These are phyloP conservation scores for Mycena rosella DNA, from an alignment of 768 basidiomycete genomes.

Conservation along the genomic window DNA sequence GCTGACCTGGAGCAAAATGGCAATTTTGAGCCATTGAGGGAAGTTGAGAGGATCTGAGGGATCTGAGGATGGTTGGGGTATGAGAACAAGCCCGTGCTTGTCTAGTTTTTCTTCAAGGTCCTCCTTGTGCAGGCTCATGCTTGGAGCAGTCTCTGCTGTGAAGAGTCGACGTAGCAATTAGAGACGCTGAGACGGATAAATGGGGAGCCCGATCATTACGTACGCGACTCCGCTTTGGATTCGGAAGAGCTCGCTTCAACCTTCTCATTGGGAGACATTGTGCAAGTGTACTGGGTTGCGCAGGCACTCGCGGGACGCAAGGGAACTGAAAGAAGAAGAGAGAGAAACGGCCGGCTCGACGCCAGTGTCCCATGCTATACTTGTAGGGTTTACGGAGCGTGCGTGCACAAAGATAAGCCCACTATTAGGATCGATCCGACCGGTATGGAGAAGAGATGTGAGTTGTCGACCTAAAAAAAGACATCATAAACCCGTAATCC, in stretches of 20 bases:
- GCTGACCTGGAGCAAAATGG: slow-evolving; percentile 38
- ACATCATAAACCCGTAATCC: too few species aligned
- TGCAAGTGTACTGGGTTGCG: too few species aligned
- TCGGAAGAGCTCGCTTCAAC: slow-evolving; percentile 13
- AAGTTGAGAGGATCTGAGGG: slow-evolving; percentile 42
- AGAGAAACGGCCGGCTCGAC: too few species aligned
- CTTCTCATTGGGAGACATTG: too few species aligned
- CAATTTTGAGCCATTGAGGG: slow-evolving; percentile 39
- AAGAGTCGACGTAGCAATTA: not conserved
- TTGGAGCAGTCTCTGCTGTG: slow-evolving; percentile 22
- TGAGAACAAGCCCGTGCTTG: slow-evolving; percentile 42
- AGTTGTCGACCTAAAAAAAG: too few species aligned
- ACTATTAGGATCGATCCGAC: too few species aligned
- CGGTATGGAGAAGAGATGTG: too few species aligned
- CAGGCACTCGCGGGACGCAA: too few species aligned
- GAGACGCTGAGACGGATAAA: not conserved
- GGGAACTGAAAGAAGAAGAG: too few species aligned
- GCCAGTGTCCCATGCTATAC: too few species aligned
- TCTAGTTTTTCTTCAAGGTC: slow-evolving; percentile 35
- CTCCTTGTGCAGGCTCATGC: slow-evolving; percentile 30
- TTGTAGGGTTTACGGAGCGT: too few species aligned
- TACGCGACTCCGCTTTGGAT: slow-evolving; percentile 32
- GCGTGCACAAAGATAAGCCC: too few species aligned
- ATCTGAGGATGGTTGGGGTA: slow-evolving; percentile 43
- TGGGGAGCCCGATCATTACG: not conserved